Evolutionary conservation across 305 asterid species (phyloP), one percentile per base, ranked within the genome.

Genomic region (Nicotiana rustica): DNA sequence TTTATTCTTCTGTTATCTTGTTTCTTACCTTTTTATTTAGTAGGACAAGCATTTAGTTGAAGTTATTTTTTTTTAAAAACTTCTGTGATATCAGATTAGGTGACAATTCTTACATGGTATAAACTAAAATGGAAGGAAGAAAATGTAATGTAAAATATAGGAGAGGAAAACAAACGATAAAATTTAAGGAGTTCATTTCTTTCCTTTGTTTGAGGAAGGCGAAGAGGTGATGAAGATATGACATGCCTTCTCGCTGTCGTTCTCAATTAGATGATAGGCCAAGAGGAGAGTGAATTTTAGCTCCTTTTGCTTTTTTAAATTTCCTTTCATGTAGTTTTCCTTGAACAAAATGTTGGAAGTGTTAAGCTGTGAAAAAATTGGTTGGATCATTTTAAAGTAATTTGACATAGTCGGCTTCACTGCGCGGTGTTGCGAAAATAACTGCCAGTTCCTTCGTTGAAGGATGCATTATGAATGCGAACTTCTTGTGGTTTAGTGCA

Each of bases 21-120:
- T 76, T 41, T 41, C 49, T 41, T 44, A 25, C 10, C 52, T 15
- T 76, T 75, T 9, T 76, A 8, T 76, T 52, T 76, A 55, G 80
- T 76, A 1, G 67, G 80, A 76, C 12, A 76, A 56, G 19, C 52
- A 76, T 76, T 76, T 83, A 59, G 41, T 78, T 65, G 61, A 60
- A 79, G 59, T 62, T 79, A 41, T 41, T 41, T 41, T 41, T 38
- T 38, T 7, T 1, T 0, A 38, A 1, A 38, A 6, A 6, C 47
- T 41, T 41, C 49, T 41, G 31, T 55, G 17, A 21, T 76, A 35
- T 76, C 67, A 1, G n/a, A 59, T 55, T 55, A 17, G 33, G 80
- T 19, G 21, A 55, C 67, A 55, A n/a, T 76, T 76, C 29, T 52
- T 13, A 52, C 29, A 18, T 49, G 14, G 12, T 61, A 61, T 61